phyloP scores from a whole-genome alignment of 257 asterid species.

The Fraxinus cuspidata region DNA sequence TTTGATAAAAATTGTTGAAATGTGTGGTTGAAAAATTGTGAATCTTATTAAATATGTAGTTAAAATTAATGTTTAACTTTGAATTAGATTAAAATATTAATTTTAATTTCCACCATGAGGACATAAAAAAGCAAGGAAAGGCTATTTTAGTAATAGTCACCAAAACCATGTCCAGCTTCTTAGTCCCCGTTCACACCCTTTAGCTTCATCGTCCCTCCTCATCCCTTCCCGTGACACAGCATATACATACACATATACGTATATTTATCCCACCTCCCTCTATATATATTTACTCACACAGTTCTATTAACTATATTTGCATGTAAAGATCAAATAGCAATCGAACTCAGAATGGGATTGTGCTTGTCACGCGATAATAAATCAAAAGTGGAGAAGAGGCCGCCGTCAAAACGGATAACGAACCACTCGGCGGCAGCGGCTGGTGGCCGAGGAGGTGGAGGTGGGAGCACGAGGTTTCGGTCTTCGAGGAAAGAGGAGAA shows the following conservation, averaged over 20 bases:
- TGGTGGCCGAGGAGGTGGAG: slow-evolving; percentile 52
- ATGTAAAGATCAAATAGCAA: slow-evolving; percentile 19
- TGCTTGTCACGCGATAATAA: slow-evolving; percentile 68
- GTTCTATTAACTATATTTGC: slow-evolving; percentile 25
- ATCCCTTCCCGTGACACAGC: no score
- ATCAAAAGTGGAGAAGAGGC: slow-evolving; percentile 51
- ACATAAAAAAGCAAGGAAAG: no score
- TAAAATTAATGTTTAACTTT: no score
- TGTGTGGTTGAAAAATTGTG: no score
- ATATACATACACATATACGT: neutral
- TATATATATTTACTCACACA: neutral
- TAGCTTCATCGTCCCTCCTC: no score
- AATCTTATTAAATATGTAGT: no score
- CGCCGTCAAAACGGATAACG: slow-evolving; percentile 45
- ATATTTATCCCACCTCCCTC: neutral
- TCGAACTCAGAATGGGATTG: slow-evolving; percentile 55
- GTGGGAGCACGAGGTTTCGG: slow-evolving; percentile 70
- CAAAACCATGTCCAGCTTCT: no score
- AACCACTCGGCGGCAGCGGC: slow-evolving; percentile 32
- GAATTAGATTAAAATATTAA: no score
- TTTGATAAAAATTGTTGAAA: no score
- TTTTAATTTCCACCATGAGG: no score
- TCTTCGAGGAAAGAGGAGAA: slow-evolving; percentile 72
- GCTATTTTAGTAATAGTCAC: no score
- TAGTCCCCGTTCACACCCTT: no score